Base-by-base conservation (phyloP, 805 yeast genomes). In the Wickerhamiella occidentalis region DNA sequence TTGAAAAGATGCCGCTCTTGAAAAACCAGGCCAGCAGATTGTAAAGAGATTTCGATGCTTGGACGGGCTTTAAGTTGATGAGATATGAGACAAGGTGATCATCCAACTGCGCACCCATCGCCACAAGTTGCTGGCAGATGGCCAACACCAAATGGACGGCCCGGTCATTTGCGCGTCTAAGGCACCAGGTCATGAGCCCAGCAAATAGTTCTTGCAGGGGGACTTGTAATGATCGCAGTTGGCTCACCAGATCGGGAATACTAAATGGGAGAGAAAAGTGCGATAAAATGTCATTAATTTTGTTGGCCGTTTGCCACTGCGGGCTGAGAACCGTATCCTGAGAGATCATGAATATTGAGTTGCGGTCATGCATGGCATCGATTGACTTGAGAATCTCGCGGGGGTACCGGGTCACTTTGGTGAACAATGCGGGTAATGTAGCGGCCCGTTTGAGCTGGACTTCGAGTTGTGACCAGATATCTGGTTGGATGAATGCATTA, bases 11-110 rank as follows among this genome's bases (percentile, higher is more conserved):
- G 42, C 73, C 73, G 48, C 71, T 55, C 38, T 71, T 73, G 7
- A 65, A 55, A 3, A 80, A 62, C 60, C 76, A 80, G 48, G 72
- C 69, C 15, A 81, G 68, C 28, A 79, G 62, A n/a, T 72, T 68
- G 53, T 71, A 67, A 26, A 75, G 43, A 3, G 48, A 11, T 12
- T 11, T 23, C 3, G 17, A 6, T 22, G 12, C 22, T 37, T 45
- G 47, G 11, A 11, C 11, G 7, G 40, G 41, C 33, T 35, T 35
- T 33, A 35, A 50, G 17, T 54, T 57, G 40, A 58, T 51, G 29
- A 59, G 48, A 33, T 54, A 55, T 4, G 56, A 45, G 43, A 52
- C 49, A 19, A 53, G 40, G 37, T 46, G 22, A 8, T 57, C 63
- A 6, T 58, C 55, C 3, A 56, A 37, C 15, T 40, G 29, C 8